phyloP scores from a whole-genome alignment of 1,139 yeast species.

The Taphrina betulina region DNA sequence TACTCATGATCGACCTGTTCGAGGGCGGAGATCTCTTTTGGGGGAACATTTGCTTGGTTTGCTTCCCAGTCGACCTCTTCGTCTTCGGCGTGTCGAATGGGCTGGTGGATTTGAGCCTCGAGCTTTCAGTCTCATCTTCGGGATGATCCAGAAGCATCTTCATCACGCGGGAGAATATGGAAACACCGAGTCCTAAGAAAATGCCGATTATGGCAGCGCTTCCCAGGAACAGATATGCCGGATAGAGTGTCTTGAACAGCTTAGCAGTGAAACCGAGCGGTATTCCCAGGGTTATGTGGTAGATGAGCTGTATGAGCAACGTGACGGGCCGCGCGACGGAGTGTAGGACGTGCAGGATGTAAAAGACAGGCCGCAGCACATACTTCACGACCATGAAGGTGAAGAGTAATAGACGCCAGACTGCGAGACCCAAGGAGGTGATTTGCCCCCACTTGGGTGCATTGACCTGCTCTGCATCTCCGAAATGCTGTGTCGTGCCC shows the following conservation, averaged over 20 bases:
- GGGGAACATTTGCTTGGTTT: neutral
- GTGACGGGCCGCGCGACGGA: slow-evolving; percentile 9
- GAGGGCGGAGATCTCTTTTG: slow-evolving; percentile 15
- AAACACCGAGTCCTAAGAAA: slow-evolving; percentile 1
- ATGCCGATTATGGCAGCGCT: slow-evolving; percentile 17
- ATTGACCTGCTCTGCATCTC: slow-evolving; percentile 10
- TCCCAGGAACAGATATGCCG: slow-evolving; percentile 20
- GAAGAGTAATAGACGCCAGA: slow-evolving; percentile 12
- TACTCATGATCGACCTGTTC: slow-evolving; percentile 8
- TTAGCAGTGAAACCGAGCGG: neutral
- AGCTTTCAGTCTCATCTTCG: neutral
- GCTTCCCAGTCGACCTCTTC: neutral
- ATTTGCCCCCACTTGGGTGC: slow-evolving; percentile 15
- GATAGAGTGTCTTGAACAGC: slow-evolving; percentile 1
- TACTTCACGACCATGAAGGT: neutral
- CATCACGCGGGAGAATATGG: slow-evolving; percentile 3
- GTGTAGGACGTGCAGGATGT: slow-evolving; percentile 4
- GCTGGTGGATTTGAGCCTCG: neutral
- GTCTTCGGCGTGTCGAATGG: slow-evolving; percentile 7
- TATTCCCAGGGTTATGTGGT: slow-evolving; percentile 2
- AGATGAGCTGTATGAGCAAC: slow-evolving; percentile 2
- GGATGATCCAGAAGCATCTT: neutral
- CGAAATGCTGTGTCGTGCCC: neutral
- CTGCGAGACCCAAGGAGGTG: slow-evolving; percentile 14
- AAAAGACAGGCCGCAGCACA: slow-evolving; percentile 3